Percentiles rank a stretch among this genome's conserved stretches.
phyloP scores from a whole-genome alignment of 768 basidiomycete genomes.

The Gyrodon lividus region DNA sequence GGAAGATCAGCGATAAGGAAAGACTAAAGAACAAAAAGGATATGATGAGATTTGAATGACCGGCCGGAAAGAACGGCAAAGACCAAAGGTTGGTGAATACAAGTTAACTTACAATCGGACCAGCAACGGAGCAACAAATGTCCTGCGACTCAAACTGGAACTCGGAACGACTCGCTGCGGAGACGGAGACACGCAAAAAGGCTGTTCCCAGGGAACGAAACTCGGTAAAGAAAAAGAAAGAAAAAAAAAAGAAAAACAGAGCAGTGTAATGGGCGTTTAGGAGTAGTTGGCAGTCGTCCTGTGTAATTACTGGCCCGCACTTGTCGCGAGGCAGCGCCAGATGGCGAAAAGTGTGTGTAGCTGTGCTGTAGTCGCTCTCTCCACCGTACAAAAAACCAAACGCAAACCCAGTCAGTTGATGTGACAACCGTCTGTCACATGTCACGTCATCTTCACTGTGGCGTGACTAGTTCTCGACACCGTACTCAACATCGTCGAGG shows the following conservation, averaged over 20 bases:
- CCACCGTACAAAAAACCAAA: slow-evolving; percentile 8
- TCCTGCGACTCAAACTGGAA: slow-evolving; percentile 6
- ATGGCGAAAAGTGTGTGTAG: slow-evolving; percentile 1
- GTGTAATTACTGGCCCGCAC: neutral
- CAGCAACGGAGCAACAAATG: slow-evolving; percentile 3
- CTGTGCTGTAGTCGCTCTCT: neutral
- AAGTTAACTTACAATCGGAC: slow-evolving; percentile 6
- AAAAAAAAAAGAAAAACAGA: slow-evolving; percentile 2
- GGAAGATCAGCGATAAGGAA: slow-evolving; percentile 18
- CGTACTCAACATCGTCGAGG: slow-evolving; percentile 2
- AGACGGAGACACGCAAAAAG: slow-evolving; percentile 8
- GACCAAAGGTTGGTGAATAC: neutral
- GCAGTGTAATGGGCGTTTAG: neutral
- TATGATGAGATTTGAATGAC: slow-evolving; percentile 13
- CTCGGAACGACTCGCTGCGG: slow-evolving; percentile 20
- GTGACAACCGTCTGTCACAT: slow-evolving; percentile 29
- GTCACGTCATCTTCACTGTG: slow-evolving; percentile 25
- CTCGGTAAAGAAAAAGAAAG: slow-evolving; percentile 5
- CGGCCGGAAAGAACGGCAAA: slow-evolving; percentile 12
- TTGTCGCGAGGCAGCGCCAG: slow-evolving; percentile 2
- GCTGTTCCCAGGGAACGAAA: slow-evolving; percentile 26
- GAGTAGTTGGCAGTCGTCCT: neutral
- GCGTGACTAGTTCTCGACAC: slow-evolving; percentile 5
- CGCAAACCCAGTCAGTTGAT: neutral
- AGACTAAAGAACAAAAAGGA: slow-evolving; percentile 9